A percentile compares a stretch with the other conserved stretches of the same genome.
Conservation (phyloP, 495 filamentous ascomycete genomes). For the Trichoderma gamsii region DNA sequence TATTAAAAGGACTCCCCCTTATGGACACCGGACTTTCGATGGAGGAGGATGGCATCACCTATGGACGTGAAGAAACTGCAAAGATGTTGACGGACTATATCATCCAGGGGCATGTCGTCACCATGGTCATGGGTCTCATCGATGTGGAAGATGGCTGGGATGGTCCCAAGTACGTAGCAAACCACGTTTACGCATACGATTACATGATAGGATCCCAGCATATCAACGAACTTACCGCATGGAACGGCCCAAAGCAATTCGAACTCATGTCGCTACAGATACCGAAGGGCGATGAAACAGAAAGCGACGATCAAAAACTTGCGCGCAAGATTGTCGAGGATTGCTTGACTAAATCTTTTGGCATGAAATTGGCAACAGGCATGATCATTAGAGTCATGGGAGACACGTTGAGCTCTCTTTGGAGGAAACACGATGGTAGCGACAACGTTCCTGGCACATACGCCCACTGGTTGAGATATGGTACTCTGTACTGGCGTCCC, state of each 20-base stretch:
- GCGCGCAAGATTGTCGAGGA: slow-evolving; percentile 46
- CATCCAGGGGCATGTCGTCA: slow-evolving; percentile 45
- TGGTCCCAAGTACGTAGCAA: slow-evolving; percentile 42
- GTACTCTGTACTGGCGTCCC: slow-evolving; percentile 34
- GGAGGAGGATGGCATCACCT: slow-evolving; percentile 19
- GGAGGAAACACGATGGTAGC: slow-evolving; percentile 41
- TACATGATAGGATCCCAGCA: slow-evolving; percentile 46
- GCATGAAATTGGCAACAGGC: slow-evolving; percentile 50
- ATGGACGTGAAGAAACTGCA: slow-evolving; percentile 28
- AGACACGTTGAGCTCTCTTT: slow-evolving; percentile 41
- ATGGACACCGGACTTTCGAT: slow-evolving; percentile 24
- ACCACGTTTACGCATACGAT: slow-evolving; percentile 44
- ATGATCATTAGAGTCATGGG: slow-evolving; percentile 40
- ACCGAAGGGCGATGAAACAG: slow-evolving; percentile 37
- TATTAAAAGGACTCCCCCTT: slow-evolving; percentile 40
- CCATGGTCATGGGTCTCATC: slow-evolving; percentile 44
- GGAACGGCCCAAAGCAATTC: slow-evolving; percentile 44
- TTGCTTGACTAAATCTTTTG: slow-evolving; percentile 42
- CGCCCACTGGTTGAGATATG: slow-evolving; percentile 42
- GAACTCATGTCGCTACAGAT: slow-evolving; percentile 45
- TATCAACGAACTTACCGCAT: slow-evolving; percentile 45
- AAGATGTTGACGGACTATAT: slow-evolving; percentile 47
- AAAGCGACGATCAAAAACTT: slow-evolving; percentile 43
- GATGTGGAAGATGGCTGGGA: slow-evolving; percentile 48
- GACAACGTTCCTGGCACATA: slow-evolving; percentile 41